Evolutionary conservation across 805 yeast species (phyloP), one percentile per base, ranked within the genome.

Genomic region (Candida sakaeoensis): DNA sequence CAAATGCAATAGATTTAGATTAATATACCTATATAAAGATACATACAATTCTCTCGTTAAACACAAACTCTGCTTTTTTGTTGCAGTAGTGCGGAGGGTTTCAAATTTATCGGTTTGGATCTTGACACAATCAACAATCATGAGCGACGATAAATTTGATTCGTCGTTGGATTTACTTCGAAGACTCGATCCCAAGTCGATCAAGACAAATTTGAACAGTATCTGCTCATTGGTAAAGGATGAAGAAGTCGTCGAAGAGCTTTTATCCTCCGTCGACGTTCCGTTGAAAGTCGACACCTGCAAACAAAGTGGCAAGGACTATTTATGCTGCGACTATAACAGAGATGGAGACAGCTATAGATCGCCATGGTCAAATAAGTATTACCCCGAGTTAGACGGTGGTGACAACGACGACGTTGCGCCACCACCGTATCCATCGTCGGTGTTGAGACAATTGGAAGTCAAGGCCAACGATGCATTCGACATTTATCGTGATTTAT

Each of bases 301-400:
- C 55, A 50, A 54, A 8, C 61, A 63, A 19, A 57, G 77, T 10
- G 85, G 85, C 8, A 84, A 84, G 61, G 75, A 74, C 43, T 91
- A 72, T 57, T 72, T 91, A 42, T 77, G 90, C 38, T 91, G 98
- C 63, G 99, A 91, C 60, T 91, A 91, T 60, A 91, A 91, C 62
- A 75, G 99, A 50, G 99, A 91, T 56, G 90, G 95, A 6, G 98
- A 91, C 61, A 81, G 90, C 15, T 85, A 75, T 63, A 74, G 98
- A 51, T 85, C 95, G 0, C 99, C 98, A 5, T 89, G 91, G 88
- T 74, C 87, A 15, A 88, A 88, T 57, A 70, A 72, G 45, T 91
- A 85, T 62, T 75, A 71, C 46, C 84, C 85, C 0, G 43, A 54
- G 1, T 34, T 54, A 2, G 44, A 33, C 13, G n/a, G n/a, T n/a